These are phyloP conservation scores for Aureobasidium uvarum DNA, from an alignment of 2,329 filamentous ascomycete genomes.

Conservation along the genomic window DNA sequence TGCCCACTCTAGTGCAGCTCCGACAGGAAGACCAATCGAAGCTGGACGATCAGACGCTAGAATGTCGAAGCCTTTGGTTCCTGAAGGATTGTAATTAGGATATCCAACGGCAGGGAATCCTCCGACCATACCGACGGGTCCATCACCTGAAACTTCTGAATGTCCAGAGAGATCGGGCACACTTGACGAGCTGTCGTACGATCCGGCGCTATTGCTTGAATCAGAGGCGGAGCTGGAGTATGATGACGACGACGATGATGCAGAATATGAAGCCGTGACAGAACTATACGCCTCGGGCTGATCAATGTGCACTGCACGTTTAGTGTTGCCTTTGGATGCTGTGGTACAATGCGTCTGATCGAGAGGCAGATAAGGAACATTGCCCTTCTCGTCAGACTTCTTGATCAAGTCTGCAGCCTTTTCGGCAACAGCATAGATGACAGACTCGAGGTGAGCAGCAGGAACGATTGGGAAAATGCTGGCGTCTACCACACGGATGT, in stretches of 20 bases:
- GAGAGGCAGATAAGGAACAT: constrained; percentile 21
- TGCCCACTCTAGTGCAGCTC: constrained; percentile 27
- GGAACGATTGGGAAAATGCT: constrained; percentile 46
- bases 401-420: constrained; percentile 33
- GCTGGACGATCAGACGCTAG: constrained; percentile 23
- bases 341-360: constrained; percentile 28
- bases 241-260: not conserved
- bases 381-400: not conserved
- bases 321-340: constrained; percentile 7
- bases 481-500: constrained; percentile 48
- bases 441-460: constrained; percentile 29
- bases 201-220: not conserved
- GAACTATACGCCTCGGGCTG: not conserved
- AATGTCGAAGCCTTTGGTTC: constrained; percentile 21
- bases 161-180: not conserved
- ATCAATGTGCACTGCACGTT: constrained; percentile 12
- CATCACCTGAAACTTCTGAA: not conserved
- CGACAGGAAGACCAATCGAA: constrained; percentile 25
- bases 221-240: not conserved
- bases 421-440: constrained; percentile 31
- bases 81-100: constrained; percentile 27
- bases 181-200: constrained; percentile 4
- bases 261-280: not conserved
- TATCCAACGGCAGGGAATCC: constrained; percentile 28
- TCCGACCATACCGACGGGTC: constrained; percentile 5